Conservation (phyloP, 371 early-diverging fungal genomes). For the Choanephora cucurbitarum region DNA sequence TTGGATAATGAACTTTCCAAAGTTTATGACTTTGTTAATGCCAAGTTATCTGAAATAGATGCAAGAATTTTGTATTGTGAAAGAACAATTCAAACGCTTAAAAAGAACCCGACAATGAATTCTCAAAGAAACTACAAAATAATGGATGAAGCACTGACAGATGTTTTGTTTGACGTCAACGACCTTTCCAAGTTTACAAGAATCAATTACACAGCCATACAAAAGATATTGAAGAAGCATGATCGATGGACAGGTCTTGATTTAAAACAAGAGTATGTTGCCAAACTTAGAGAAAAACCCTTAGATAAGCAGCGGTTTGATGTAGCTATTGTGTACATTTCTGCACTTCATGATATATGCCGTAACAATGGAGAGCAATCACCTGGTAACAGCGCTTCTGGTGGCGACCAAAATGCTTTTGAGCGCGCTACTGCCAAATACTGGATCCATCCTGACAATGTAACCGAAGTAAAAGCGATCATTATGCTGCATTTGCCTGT, state of each 20-base stretch:
- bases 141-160: slow-evolving; percentile 79
- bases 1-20: slow-evolving; percentile 91
- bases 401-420: slow-evolving; percentile 31
- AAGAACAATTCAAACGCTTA: slow-evolving; percentile 46
- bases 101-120: slow-evolving; percentile 34
- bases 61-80: slow-evolving; percentile 81
- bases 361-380: slow-evolving; percentile 78
- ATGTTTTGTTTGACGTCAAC: slow-evolving; percentile 85
- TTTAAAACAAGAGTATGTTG: slow-evolving; percentile 65
- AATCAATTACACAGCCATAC: slow-evolving; percentile 92
- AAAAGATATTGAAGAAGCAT: slow-evolving; percentile 96
- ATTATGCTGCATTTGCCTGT: slow-evolving; percentile 94
- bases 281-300: slow-evolving; percentile 77
- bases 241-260: slow-evolving; percentile 70
- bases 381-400: slow-evolving; percentile 57
- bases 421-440: slow-evolving; percentile 95
- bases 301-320: slow-evolving; percentile 92
- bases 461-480: slow-evolving; percentile 89
- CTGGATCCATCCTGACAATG: slow-evolving; percentile 97
- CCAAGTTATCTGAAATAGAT: slow-evolving; percentile 88
- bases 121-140: slow-evolving; percentile 59
- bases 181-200: slow-evolving; percentile 92
- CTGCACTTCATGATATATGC: slow-evolving; percentile 87
- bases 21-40: slow-evolving; percentile 77
- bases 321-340: slow-evolving; percentile 84